phyloP scores from a whole-genome alignment of 2,329 filamentous ascomycete genomes.

The Coleophoma eucalyptorum region DNA sequence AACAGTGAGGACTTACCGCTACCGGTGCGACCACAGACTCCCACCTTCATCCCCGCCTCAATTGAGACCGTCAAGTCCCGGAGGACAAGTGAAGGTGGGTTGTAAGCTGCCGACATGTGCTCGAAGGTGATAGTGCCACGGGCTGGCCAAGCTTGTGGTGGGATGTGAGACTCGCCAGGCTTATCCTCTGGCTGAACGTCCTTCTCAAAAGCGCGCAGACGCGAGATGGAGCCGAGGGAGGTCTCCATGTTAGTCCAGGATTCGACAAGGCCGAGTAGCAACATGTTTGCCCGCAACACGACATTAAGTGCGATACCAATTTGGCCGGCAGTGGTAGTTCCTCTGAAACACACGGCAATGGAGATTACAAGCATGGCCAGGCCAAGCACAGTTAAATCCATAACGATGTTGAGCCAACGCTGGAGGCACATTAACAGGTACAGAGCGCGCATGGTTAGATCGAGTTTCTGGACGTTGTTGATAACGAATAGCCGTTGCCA shows the following conservation, averaged over 20 bases:
- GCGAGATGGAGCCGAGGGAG: slow-evolving; percentile 50
- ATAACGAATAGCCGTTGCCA: slow-evolving; percentile 42
- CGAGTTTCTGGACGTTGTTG: slow-evolving; percentile 42
- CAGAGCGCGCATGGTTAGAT: slow-evolving; percentile 50
- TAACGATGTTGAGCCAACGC: slow-evolving; percentile 51
- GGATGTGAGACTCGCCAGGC: slow-evolving; percentile 3
- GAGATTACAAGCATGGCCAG: slow-evolving; percentile 19
- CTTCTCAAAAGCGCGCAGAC: slow-evolving; percentile 47
- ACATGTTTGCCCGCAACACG: slow-evolving; percentile 14
- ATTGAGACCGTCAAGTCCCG: slow-evolving; percentile 50
- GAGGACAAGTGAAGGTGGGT: slow-evolving; percentile 3
- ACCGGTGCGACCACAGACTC: slow-evolving; percentile 47
- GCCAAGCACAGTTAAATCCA: slow-evolving; percentile 36
- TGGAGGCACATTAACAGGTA: slow-evolving; percentile 56
- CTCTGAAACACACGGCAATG: slow-evolving; percentile 10
- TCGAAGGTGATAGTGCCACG: slow-evolving; percentile 14
- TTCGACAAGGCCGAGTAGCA: slow-evolving; percentile 9
- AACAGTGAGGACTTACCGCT: slow-evolving; percentile 85
- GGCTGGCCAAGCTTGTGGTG: slow-evolving; percentile 13
- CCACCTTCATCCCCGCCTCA: slow-evolving; percentile 48
- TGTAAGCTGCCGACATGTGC: slow-evolving; percentile 18
- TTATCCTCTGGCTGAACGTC: slow-evolving; percentile 35
- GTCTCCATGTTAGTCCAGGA: slow-evolving; percentile 57
- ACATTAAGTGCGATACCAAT: slow-evolving; percentile 15
- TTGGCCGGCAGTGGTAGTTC: slow-evolving; percentile 9